Conservation (phyloP, 768 basidiomycete genomes). For the Gloeostereum incarnatum region DNA sequence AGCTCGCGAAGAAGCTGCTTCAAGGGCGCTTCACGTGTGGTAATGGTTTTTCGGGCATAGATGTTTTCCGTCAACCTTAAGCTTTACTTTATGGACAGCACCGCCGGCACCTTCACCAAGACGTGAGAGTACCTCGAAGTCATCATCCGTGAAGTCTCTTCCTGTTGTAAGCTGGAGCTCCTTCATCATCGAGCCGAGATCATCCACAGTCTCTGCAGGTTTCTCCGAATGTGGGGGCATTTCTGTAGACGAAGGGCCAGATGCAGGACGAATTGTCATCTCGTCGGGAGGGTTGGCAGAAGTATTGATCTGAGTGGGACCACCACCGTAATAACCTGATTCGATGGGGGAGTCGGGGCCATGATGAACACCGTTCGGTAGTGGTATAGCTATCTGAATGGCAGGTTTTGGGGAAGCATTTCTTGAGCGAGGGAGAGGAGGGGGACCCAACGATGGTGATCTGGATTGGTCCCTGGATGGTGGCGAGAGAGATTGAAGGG, state of each 20-base stretch:
- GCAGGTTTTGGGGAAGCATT: constrained; percentile 20
- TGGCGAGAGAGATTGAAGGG: constrained; percentile 6
- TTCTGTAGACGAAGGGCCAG: constrained; percentile 13
- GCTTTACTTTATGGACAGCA: constrained; percentile 89
- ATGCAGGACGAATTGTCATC: constrained; percentile 32
- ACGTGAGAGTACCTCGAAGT: constrained; percentile 66
- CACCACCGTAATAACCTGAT: constrained; percentile 32
- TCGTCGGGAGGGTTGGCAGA: constrained; percentile 23
- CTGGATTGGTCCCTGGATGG: constrained; percentile 15
- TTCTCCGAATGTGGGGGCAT: constrained; percentile 20
- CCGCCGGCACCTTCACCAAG: constrained; percentile 96
- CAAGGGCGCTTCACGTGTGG: constrained; percentile 81
- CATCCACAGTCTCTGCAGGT: constrained; percentile 23
- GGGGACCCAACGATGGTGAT: constrained; percentile 20
- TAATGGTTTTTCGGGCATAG: constrained; percentile 94
- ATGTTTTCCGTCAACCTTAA: constrained; percentile 69
- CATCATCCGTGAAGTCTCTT: constrained; percentile 58
- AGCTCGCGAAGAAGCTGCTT: constrained; percentile 92
- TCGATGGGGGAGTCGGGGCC: constrained; percentile 19
- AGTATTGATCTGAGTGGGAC: constrained; percentile 11
- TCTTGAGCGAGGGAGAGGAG: constrained; percentile 14
- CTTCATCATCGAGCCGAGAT: constrained; percentile 27
- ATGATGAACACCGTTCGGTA: constrained; percentile 10
- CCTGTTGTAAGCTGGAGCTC: constrained; percentile 21
- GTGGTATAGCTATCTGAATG: constrained; percentile 21